Evolutionary conservation across 345 rosid genomes (phyloP).

Genomic region (Gossypium rotundifolium): DNA sequence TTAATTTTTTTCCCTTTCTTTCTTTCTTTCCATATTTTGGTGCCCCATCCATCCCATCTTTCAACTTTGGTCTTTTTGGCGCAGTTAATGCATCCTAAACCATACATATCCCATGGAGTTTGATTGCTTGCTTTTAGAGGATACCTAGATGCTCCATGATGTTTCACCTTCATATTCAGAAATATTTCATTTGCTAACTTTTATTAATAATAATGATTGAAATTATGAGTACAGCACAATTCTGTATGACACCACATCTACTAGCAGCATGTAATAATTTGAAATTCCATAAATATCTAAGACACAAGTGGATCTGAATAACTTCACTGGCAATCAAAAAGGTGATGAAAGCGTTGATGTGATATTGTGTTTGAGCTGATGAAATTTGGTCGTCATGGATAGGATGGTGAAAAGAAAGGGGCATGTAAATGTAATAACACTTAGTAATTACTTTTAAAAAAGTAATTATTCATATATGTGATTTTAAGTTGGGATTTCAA

Average conservation of each 20-base stretch:
- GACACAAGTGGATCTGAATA: background rate
- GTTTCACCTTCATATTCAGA: background rate
- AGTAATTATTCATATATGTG: too few relatives aligned
- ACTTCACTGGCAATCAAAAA: background rate
- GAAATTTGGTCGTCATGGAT: background rate
- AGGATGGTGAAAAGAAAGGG: background rate
- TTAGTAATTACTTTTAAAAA: too few relatives aligned
- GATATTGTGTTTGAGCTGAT: background rate
- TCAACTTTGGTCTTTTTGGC: background rate
- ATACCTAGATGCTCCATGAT: background rate
- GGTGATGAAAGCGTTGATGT: background rate
- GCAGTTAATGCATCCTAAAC: background rate
- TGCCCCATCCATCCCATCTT: slow-evolving; percentile 9
- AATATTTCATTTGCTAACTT: too few relatives aligned
- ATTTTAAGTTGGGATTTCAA: too few relatives aligned
- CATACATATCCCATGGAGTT: background rate
- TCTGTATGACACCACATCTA: too few relatives aligned
- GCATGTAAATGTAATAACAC: too few relatives aligned
- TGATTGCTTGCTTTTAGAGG: background rate
- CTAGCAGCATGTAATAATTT: too few relatives aligned
- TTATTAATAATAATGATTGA: too few relatives aligned
- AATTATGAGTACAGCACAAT: too few relatives aligned
- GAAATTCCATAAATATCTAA: background rate
- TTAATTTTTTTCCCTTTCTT: background rate
- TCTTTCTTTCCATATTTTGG: slow-evolving; percentile 4